Conservation (phyloP, 164 flowering plant genomes). For the Liquidambar formosana region DNA sequence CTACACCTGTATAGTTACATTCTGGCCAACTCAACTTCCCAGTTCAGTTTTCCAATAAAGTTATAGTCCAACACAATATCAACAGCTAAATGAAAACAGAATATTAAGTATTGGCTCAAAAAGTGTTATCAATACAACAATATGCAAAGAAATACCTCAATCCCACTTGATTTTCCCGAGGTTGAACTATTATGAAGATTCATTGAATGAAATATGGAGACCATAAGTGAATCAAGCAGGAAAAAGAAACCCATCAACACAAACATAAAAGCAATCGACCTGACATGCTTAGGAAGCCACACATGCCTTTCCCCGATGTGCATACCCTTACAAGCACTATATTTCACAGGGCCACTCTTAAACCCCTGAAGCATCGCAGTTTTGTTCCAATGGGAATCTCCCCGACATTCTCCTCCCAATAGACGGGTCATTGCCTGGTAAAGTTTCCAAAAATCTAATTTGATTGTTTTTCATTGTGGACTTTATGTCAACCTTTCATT, state of each 20-base stretch:
- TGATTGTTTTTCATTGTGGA: constrained; percentile 35
- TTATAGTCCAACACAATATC: neutral
- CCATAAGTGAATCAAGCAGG: constrained; percentile 69
- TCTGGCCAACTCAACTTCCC: neutral
- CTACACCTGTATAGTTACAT: neutral
- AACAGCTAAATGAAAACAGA: neutral
- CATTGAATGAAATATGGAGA: constrained; percentile 50
- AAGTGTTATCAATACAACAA: neutral
- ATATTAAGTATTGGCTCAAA: neutral
- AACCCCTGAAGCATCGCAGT: constrained; percentile 34
- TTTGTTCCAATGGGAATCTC: constrained; percentile 42
- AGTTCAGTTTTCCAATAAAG: neutral
- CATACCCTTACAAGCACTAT: constrained; percentile 39
- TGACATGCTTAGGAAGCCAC: constrained; percentile 48
- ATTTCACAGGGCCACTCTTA: constrained; percentile 43
- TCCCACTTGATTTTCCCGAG: constrained; percentile 17
- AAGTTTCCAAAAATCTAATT: constrained; percentile 26
- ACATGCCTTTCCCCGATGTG: constrained; percentile 52
- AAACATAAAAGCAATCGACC: constrained; percentile 45
- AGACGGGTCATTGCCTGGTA: constrained; percentile 33
- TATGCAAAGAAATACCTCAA: constrained; percentile 43
- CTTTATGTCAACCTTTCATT: constrained; percentile 11
- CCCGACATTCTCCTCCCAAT: constrained; percentile 49
- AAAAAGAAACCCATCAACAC: constrained; percentile 51
- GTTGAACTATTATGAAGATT: constrained; percentile 27